Evolutionary conservation across 257 asterid genomes (phyloP).

Genomic region (Solanum arcanum): DNA sequence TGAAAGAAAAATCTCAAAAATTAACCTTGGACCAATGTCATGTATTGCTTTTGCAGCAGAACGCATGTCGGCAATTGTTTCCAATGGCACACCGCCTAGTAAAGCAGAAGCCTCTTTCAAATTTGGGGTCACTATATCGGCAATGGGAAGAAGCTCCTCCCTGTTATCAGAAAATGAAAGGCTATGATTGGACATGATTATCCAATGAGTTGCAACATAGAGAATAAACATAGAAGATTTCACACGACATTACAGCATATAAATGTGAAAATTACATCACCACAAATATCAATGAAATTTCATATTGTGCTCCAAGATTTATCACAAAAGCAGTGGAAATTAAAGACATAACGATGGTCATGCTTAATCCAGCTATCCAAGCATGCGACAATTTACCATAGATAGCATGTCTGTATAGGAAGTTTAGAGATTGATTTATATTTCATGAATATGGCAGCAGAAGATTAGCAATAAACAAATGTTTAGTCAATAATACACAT

Average conservation of each 20-base stretch:
- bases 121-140: slow-evolving; percentile 91
- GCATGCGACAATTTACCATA: background rate
- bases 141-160: slow-evolving; percentile 86
- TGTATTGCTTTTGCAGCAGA: slow-evolving; percentile 82
- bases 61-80: slow-evolving; percentile 79
- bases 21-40: slow-evolving; percentile 75
- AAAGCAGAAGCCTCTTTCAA: slow-evolving; percentile 79
- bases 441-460: background rate
- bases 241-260: background rate
- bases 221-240: background rate
- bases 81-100: slow-evolving; percentile 59
- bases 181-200: background rate
- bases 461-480: background rate
- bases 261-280: background rate
- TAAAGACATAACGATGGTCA: background rate
- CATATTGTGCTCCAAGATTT: background rate
- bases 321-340: background rate
- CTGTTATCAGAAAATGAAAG: slow-evolving; percentile 21
- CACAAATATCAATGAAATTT: background rate
- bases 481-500: background rate
- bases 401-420: background rate
- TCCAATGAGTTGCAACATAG: background rate
- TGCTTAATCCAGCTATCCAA: background rate
- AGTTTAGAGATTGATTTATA: background rate
- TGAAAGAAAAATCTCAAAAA: background rate